These are phyloP conservation scores for Rhodomyrtus psidioides DNA, from an alignment of 441 rosid genomes.

Conservation along the genomic window DNA sequence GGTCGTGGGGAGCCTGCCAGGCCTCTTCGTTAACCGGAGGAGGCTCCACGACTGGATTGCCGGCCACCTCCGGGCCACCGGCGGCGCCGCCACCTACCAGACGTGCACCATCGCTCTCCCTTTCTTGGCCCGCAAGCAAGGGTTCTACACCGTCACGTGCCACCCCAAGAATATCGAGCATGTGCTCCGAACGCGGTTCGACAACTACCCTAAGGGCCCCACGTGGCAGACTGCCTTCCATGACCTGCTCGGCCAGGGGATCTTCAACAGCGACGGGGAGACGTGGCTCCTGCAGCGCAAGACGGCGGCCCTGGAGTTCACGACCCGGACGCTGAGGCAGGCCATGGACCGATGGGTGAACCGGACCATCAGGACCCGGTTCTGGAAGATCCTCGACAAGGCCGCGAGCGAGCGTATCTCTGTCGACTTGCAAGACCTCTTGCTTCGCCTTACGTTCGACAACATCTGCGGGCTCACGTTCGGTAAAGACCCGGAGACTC, in stretches of 20 bases:
- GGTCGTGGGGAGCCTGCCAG: conserved; percentile 65
- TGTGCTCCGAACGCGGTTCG: conserved; percentile 71
- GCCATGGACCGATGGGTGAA: conserved; percentile 98
- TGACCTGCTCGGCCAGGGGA: conserved; percentile 86
- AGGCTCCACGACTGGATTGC: conserved; percentile 84
- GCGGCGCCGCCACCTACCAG: conserved; percentile 69
- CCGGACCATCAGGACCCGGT: conserved; percentile 65
- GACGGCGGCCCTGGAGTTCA: conserved; percentile 92
- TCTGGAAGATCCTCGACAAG: conserved; percentile 60
- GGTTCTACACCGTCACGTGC: conserved; percentile 85
- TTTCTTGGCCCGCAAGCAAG: conserved; percentile 64
- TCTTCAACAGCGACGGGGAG: conserved; percentile 90
- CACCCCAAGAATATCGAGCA: conserved; percentile 89
- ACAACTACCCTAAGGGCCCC: conserved; percentile 92
- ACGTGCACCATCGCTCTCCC: conserved; percentile 72
- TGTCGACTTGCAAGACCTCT: conserved; percentile 77
- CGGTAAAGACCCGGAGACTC: conserved; percentile 86
- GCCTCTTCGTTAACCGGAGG: conserved; percentile 45
- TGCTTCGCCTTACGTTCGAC: conserved; percentile 82
- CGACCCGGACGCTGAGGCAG: conserved; percentile 76
- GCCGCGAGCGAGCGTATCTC: conserved; percentile 30
- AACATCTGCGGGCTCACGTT: conserved; percentile 91
- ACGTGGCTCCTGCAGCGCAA: conserved; percentile 94
- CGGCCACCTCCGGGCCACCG: conserved; percentile 55
- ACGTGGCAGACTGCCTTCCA: conserved; percentile 80